Percentiles rank a stretch among this genome's conserved stretches.
Conservation (phyloP, 176 grass and related monocot genomes). For the Miscanthus lutarioriparius region DNA sequence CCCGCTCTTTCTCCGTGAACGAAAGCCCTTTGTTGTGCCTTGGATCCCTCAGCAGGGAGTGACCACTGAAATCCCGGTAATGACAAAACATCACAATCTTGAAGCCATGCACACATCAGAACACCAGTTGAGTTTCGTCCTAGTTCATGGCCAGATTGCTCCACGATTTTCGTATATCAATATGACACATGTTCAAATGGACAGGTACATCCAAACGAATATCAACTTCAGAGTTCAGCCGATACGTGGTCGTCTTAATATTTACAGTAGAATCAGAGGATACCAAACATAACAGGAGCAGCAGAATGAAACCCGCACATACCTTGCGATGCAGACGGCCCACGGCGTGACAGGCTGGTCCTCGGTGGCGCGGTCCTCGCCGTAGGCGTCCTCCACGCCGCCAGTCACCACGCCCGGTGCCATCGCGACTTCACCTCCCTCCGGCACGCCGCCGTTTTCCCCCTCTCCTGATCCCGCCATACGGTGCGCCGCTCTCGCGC, state of each 20-base stretch:
- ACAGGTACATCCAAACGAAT: not conserved
- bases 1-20: slow-evolving; percentile 71
- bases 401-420: slow-evolving; percentile 29
- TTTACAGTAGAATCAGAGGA: not conserved
- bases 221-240: not conserved
- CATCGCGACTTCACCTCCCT: not conserved
- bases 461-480: slow-evolving; percentile 41
- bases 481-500: slow-evolving; percentile 27
- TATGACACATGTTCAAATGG: not conserved
- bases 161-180: not conserved
- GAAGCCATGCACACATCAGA: not conserved
- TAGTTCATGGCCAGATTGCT: not conserved
- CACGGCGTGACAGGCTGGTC: slow-evolving; percentile 65
- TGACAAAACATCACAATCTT: not conserved
- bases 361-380: slow-evolving; percentile 55
- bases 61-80: slow-evolving; percentile 41
- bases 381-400: slow-evolving; percentile 57
- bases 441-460: slow-evolving; percentile 20
- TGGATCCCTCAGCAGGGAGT: slow-evolving; percentile 70
- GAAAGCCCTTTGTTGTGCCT: slow-evolving; percentile 77
- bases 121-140: not conserved
- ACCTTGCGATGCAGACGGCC: slow-evolving; percentile 73
- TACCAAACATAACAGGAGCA: not conserved
- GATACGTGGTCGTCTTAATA: not conserved
- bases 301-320: not conserved